Conservation (phyloP, 2,329 filamentous ascomycete species). For the Mycogone perniciosa region DNA sequence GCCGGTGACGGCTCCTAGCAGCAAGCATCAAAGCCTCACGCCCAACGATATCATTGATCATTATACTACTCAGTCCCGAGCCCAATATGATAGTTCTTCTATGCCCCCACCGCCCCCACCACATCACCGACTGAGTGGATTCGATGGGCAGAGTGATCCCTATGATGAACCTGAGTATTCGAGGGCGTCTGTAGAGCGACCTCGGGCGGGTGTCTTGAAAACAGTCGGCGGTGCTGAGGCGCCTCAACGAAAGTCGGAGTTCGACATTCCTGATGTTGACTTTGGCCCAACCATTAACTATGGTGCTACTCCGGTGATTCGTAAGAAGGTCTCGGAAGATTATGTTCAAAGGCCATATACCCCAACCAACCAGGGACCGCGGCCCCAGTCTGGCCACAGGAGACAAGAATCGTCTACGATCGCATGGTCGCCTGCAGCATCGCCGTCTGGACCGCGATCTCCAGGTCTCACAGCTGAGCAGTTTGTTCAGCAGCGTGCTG, state of each 20-base stretch:
- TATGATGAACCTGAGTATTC: conserved; percentile 55
- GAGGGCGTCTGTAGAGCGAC: conserved; percentile 53
- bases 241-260: conserved; percentile 21
- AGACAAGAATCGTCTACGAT: conserved; percentile 48
- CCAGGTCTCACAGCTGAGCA: conserved; percentile 68
- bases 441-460: conserved; percentile 39
- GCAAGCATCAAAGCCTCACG: conserved; percentile 23
- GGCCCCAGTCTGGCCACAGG: conserved; percentile 29
- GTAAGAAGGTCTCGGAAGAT: conserved; percentile 22
- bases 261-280: conserved; percentile 67
- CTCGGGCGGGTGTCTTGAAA: conserved; percentile 72
- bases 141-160: conserved; percentile 32
- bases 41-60: conserved; percentile 36
- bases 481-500: conserved; percentile 72
- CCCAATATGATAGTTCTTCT: conserved; percentile 14
- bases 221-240: conserved; percentile 57
- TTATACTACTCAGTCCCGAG: conserved; percentile 25
- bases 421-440: conserved; percentile 71
- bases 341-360: conserved; percentile 26
- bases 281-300: conserved; percentile 82
- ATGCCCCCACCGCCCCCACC: conserved; percentile 16
- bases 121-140: conserved; percentile 18
- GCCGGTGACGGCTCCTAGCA: conserved; percentile 16
- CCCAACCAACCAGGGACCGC: conserved; percentile 21
- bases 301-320: conserved; percentile 28